Evolutionary conservation across 23 red algal species (phyloP), one percentile per base, ranked within the genome.

Genomic region (Gracilariopsis chorda): DNA sequence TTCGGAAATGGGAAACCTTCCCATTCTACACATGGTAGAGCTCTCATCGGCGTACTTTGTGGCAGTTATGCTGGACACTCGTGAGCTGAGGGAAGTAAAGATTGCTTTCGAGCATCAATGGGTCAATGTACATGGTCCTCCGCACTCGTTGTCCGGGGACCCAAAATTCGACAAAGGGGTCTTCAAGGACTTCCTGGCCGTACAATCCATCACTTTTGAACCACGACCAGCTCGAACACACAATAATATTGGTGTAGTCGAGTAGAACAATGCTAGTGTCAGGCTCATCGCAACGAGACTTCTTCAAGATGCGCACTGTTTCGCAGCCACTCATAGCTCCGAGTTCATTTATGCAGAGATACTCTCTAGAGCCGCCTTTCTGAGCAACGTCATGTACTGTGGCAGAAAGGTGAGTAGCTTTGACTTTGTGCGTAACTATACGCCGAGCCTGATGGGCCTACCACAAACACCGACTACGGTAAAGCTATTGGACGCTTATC

Each of bases 231-330:
- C 82, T 44, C 56, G 80, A 8, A 30, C 56, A 8, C 58, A 85
- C 61, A 85, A 85, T 58, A 85, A 85, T n/a, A 13, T 85, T 46
- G 55, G 60, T 49, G 58, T 85, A 8, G 56, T 85, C 6, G 80
- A 85, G 56, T 45, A 29, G 6, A 85, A 85, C 20, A 85, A 85
- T 21, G 5, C 6, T 4, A 37, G 64, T 6, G 30, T 85, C 11
- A 2, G 80, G 2, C 3, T 48, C 2, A 45, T 85, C 7, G 3
- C 61, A 3, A 17, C 27, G n/a, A 7, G 34, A 23, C 19, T 85
- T 46, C 80, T 85, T n/a, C 6, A 3, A 21, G 56, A 69, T 46
- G 57, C 61, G n/a, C n/a, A n/a, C n/a, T n/a, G n/a, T n/a, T 86
- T 86, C 61, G 29, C 56, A 4, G 37, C 45, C 3, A 8, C 5